These are phyloP conservation scores for Colletotrichum liaoningense DNA, from an alignment of 2,329 filamentous ascomycete genomes.

Conservation along the genomic window DNA sequence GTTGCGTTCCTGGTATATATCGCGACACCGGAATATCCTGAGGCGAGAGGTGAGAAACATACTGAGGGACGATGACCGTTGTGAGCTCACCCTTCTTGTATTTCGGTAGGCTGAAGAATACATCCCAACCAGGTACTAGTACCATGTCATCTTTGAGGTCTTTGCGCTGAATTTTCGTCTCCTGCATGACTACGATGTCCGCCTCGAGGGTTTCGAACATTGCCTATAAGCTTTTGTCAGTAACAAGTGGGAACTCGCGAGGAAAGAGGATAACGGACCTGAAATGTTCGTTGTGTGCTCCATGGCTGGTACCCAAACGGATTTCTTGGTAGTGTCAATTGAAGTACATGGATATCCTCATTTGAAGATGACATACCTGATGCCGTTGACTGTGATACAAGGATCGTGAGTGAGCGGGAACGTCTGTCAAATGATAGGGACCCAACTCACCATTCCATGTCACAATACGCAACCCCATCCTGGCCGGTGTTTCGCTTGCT, in stretches of 20 bases:
- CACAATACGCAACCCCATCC: conserved; percentile 83
- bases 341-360: neutral
- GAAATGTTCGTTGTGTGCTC: conserved; percentile 76
- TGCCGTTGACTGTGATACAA: conserved; percentile 76
- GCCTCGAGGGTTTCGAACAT: conserved; percentile 96
- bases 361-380: conserved; percentile 63
- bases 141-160: conserved; percentile 97
- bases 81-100: conserved; percentile 82
- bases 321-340: conserved; percentile 63
- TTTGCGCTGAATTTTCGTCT: conserved; percentile 95
- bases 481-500: conserved; percentile 33
- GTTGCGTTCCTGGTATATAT: conserved; percentile 92
- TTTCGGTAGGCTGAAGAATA: conserved; percentile 92
- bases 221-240: conserved; percentile 57
- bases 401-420: conserved; percentile 39
- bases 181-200: conserved; percentile 95
- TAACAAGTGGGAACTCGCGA: neutral
- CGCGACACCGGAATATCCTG: conserved; percentile 94
- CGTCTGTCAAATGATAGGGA: neutral
- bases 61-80: neutral
- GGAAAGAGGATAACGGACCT: conserved; percentile 55
- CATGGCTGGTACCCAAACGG: conserved; percentile 89
- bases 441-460: conserved; percentile 80
- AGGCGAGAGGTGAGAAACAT: neutral
- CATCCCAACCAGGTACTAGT: conserved; percentile 93